These are phyloP conservation scores for Aspergillus nanangensis DNA, from an alignment of 495 filamentous ascomycete species.

Conservation along the genomic window DNA sequence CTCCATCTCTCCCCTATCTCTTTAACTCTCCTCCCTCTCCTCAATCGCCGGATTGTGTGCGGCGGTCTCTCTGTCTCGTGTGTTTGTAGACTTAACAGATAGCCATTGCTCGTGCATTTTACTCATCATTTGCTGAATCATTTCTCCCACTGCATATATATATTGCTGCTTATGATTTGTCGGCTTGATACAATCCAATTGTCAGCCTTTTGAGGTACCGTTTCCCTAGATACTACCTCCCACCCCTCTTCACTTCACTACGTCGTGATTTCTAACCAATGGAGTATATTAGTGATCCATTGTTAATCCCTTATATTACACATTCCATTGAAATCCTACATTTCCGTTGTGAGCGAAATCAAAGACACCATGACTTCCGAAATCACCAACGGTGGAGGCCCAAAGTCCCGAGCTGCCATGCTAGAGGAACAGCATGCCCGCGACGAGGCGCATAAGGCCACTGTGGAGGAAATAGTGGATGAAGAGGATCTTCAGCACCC, in stretches of 20 bases:
- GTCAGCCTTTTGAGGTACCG: background rate
- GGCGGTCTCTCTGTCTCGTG: slow-evolving; percentile 8
- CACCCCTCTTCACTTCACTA: background rate
- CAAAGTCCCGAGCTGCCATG: slow-evolving; percentile 60
- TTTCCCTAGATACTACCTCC: background rate
- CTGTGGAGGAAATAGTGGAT: slow-evolving; percentile 75
- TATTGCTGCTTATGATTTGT: slow-evolving; percentile 7
- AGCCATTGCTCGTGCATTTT: too few species aligned
- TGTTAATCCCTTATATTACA: background rate
- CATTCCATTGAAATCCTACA: background rate
- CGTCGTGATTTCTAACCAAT: slow-evolving; percentile 1
- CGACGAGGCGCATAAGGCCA: slow-evolving; percentile 60
- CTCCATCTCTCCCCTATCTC: background rate
- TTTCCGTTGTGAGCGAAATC: slow-evolving; percentile 5
- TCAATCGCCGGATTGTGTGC: too few species aligned
- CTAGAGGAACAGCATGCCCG: slow-evolving; percentile 72
- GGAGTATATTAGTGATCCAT: background rate
- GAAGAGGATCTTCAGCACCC: slow-evolving; percentile 69
- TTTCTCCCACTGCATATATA: slow-evolving; percentile 15
- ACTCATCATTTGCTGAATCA: too few species aligned
- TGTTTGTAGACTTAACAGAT: slow-evolving; percentile 15
- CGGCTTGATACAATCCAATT: background rate
- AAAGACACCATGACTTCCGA: slow-evolving; percentile 44
- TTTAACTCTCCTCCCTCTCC: background rate
- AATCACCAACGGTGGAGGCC: slow-evolving; percentile 31